Percentiles rank a stretch among this genome's conserved stretches.
Evolutionary conservation across 257 asterid species (phyloP).

Genomic region (Cinchona pubescens): DNA sequence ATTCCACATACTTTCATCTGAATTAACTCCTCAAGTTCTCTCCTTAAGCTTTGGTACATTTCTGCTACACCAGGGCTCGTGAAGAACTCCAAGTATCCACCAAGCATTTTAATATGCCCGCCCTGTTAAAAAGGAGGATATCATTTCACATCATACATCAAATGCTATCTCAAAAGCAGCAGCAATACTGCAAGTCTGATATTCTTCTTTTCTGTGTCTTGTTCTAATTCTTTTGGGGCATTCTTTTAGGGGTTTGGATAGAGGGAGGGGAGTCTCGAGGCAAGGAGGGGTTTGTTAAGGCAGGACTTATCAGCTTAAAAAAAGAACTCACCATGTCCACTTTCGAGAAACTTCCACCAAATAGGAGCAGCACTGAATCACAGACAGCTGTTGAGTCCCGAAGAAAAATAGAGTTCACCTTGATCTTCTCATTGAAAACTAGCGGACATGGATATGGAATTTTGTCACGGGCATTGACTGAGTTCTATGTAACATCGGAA

Average conservation of each 20-base stretch:
- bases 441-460: slow-evolving; percentile 96
- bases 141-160: slow-evolving; percentile 6
- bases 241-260: background rate
- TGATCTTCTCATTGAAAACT: slow-evolving; percentile 87
- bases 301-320: background rate
- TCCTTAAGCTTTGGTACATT: slow-evolving; percentile 62
- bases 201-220: background rate
- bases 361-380: slow-evolving; percentile 80
- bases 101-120: slow-evolving; percentile 85
- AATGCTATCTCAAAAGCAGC: background rate
- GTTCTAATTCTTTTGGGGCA: background rate
- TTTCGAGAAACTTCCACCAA: slow-evolving; percentile 75
- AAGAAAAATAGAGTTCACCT: slow-evolving; percentile 80
- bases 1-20: slow-evolving; percentile 61
- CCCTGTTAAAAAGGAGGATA: slow-evolving; percentile 47
- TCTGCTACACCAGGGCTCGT: slow-evolving; percentile 68
- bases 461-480: slow-evolving; percentile 69
- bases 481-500: slow-evolving; percentile 48
- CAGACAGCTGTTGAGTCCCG: slow-evolving; percentile 94
- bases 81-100: slow-evolving; percentile 86
- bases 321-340: slow-evolving; percentile 55
- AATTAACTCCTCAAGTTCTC: slow-evolving; percentile 73
- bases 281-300: background rate
- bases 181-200: background rate
- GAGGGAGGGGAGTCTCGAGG: background rate